Evolutionary conservation across 1,284 basidiomycete genomes (phyloP).

Genomic region (Ustilago shanxiensis): DNA sequence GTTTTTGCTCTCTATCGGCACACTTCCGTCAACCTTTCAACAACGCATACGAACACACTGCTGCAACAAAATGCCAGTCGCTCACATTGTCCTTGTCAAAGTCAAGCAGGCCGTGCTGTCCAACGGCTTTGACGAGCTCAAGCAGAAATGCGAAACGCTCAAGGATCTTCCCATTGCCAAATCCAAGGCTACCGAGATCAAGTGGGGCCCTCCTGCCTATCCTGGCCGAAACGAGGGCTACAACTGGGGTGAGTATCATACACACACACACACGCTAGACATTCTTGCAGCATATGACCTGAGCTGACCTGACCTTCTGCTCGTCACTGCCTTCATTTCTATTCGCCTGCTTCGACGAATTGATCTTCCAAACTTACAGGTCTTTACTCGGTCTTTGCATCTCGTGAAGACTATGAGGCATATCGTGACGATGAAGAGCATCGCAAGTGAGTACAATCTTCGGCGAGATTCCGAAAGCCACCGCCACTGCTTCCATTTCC

Average conservation of each 20-base stretch:
- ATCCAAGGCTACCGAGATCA: slow-evolving; percentile 53
- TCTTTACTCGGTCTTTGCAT: slow-evolving; percentile 58
- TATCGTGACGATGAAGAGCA: slow-evolving; percentile 65
- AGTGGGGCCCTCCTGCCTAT: slow-evolving; percentile 61
- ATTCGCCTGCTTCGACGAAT: slow-evolving; percentile 9
- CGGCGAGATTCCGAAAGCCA: slow-evolving; percentile 13
- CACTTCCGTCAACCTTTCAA: not conserved
- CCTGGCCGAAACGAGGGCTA: slow-evolving; percentile 59
- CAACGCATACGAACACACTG: not conserved
- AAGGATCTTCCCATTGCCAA: slow-evolving; percentile 54
- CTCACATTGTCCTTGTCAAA: slow-evolving; percentile 65
- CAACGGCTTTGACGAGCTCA: slow-evolving; percentile 64
- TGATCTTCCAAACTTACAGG: slow-evolving; percentile 20
- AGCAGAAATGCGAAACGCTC: slow-evolving; percentile 57
- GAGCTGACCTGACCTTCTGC: not conserved
- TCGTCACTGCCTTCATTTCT: not conserved
- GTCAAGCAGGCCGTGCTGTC: slow-evolving; percentile 59
- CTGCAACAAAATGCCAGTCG: slow-evolving; percentile 41
- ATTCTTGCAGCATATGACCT: not conserved
- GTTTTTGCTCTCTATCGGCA: not conserved
- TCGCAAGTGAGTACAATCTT: slow-evolving; percentile 53
- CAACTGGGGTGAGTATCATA: slow-evolving; percentile 58
- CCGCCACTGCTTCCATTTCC: not conserved
- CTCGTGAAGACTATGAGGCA: slow-evolving; percentile 54
- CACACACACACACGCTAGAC: too few species aligned